Evolutionary conservation across 371 early-diverging fungal genomes (phyloP), one percentile per base, ranked within the genome.

Genomic region (Conidiobolus incongruus): DNA sequence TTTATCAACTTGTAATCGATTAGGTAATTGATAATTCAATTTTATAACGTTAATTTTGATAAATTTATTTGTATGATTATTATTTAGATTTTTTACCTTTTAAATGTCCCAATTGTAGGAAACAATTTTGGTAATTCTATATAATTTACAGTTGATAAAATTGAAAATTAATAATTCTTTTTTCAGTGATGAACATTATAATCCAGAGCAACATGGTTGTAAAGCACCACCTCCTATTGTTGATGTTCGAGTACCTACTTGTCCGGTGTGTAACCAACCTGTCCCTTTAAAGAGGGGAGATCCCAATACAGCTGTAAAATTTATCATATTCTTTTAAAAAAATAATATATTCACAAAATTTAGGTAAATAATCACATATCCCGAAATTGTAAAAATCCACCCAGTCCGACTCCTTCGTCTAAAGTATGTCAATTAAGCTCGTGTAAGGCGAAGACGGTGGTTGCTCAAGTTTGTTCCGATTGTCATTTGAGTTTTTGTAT

Each of bases 81-180:
- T 19, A 29, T 17, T 29, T 20, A 43, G 43, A 43, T 43, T 43
- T 33, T 19, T 22, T 43, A 32, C 43, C 34, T 43, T 33, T 15
- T 33, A 43, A 29, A 15, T 43, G 43, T 34, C 17, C 34, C 8
- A 21, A 24, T 22, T 43, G 34, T 35, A 8, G 33, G 20, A 16
- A 33, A 31, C 15, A 43, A 33, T 43, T 17, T 33, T 43, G 43
- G 31, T 43, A 43, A 19, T 16, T 12, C 4, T 16, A 28, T 17
- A 28, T n/a, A n/a, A n/a, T n/a, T n/a, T n/a, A n/a, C n/a, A n/a
- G n/a, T 10, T 15, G 15, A 29, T 11, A 26, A 8, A 29, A 41
- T 30, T 17, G 11, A 20, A 20, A 5, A 39, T 5, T 41, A 23
- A 33, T 20, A 31, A 32, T 17, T 15, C 2, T 16, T 43, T 33